phyloP scores from a whole-genome alignment of 352 stramenopile species.

The Phytophthora pluvialis region DNA sequence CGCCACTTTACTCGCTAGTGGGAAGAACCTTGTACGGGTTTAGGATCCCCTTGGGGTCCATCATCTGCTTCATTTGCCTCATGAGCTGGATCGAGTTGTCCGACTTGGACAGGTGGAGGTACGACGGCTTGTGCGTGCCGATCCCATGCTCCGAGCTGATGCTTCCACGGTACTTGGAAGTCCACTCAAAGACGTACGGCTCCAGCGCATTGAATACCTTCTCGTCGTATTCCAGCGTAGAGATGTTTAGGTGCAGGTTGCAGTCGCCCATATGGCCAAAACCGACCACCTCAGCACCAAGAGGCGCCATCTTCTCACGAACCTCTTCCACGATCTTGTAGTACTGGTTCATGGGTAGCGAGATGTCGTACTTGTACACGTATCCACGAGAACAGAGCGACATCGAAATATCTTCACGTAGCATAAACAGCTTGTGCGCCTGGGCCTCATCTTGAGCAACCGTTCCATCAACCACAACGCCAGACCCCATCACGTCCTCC shows the following conservation, averaged over 20 bases:
- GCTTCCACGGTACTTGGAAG: constrained; percentile 85
- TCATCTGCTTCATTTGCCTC: constrained; percentile 92
- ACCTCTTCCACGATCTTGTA: constrained; percentile 91
- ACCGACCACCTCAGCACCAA: constrained; percentile 71
- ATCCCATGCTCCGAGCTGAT: constrained; percentile 98
- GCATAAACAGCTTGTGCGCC: constrained; percentile 92
- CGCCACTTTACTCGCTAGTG: constrained; percentile 19
- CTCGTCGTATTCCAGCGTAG: constrained; percentile 69
- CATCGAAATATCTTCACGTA: constrained; percentile 95
- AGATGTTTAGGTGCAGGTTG: constrained; percentile 98
- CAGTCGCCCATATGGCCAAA: constrained; percentile 97
- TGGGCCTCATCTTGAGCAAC: constrained; percentile 94
- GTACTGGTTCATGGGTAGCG: constrained; percentile 91
- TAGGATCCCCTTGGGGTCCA: constrained; percentile 96
- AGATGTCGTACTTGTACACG: constrained; percentile 99
- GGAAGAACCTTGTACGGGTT: constrained; percentile 96
- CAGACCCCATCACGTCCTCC: constrained; percentile 71
- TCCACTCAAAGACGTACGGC: constrained; percentile 87
- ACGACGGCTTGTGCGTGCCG: constrained; percentile 94
- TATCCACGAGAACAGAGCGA: constrained; percentile 86
- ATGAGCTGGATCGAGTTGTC: constrained; percentile 89
- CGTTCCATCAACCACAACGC: constrained; percentile 89
- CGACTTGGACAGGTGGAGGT: constrained; percentile 88
- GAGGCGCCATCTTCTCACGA: constrained; percentile 50
- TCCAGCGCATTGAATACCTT: constrained; percentile 71